Percentiles rank a stretch among this genome's conserved stretches.
Conservation (phyloP, 768 basidiomycete species). For the Pulveroboletus sp. region DNA sequence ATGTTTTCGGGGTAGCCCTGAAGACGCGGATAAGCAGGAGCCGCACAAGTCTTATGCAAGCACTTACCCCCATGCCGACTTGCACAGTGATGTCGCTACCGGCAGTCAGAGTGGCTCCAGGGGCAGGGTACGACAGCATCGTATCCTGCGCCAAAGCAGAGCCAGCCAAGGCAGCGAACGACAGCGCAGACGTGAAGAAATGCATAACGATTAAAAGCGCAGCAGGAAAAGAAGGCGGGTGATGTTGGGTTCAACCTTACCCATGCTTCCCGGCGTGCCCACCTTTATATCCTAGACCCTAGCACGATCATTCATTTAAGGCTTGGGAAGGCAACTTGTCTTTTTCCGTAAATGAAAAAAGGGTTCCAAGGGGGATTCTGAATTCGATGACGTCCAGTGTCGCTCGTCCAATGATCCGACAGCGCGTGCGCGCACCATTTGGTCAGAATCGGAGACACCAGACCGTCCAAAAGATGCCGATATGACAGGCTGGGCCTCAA, state of each 20-base stretch:
- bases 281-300: constrained; percentile 18
- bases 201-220: constrained; percentile 10
- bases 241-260: background rate
- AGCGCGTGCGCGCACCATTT: background rate
- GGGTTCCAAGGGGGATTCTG: no score
- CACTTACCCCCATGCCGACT: constrained; percentile 9
- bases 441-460: constrained; percentile 4
- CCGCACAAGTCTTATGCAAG: no score
- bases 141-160: constrained; percentile 12
- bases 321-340: no score
- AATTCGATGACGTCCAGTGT: background rate
- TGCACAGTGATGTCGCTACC: constrained; percentile 8
- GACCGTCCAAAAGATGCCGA: background rate
- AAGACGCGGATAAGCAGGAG: background rate
- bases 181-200: constrained; percentile 12
- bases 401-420: background rate
- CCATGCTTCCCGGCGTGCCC: background rate
- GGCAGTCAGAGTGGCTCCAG: background rate
- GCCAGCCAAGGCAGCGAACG: constrained; percentile 10
- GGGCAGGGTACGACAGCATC: constrained; percentile 1
- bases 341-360: background rate
- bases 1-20: constrained; percentile 24
- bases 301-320: background rate
- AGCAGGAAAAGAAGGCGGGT: background rate
- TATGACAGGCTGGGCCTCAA: background rate